phyloP scores from a whole-genome alignment of 2,329 filamentous ascomycete genomes.

The Tetracladium maxilliforme region DNA sequence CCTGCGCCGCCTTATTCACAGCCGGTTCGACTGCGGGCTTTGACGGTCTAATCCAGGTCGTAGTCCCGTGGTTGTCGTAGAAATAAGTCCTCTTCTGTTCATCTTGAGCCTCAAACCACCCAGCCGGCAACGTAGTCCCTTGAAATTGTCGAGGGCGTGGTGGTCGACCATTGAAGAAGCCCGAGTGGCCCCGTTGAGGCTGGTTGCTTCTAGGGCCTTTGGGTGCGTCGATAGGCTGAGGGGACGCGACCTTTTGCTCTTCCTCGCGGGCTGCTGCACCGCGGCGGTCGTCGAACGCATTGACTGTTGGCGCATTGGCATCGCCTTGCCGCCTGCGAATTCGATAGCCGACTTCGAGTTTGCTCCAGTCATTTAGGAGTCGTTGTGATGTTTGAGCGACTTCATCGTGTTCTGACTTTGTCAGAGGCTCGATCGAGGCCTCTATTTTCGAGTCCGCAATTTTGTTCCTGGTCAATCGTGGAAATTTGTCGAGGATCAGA shows the following conservation, averaged over 20 bases:
- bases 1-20: constrained; percentile 38
- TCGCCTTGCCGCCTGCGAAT: constrained; percentile 85
- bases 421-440: constrained; percentile 56
- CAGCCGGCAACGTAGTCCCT: constrained; percentile 50
- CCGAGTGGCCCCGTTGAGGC: no score
- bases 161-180: no score
- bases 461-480: constrained; percentile 88
- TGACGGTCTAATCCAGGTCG: constrained; percentile 71
- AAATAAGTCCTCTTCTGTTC: constrained; percentile 65
- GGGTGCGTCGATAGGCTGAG: constrained; percentile 18
- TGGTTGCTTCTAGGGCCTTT: constrained; percentile 28
- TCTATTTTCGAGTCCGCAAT: constrained; percentile 95
- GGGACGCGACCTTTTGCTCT: constrained; percentile 15
- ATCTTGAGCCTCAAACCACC: constrained; percentile 72
- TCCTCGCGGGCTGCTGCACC: constrained; percentile 44
- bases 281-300: constrained; percentile 48
- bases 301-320: constrained; percentile 41
- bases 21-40: constrained; percentile 49
- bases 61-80: constrained; percentile 64
- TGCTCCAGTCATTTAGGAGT: constrained; percentile 75
- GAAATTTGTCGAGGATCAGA: constrained; percentile 77
- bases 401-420: constrained; percentile 53
- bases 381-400: constrained; percentile 57
- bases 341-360: constrained; percentile 78
- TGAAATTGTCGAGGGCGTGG: constrained; percentile 42